Percentiles rank a stretch among this genome's conserved stretches.
These are phyloP conservation scores for Wickerhamiella vanderwaltii DNA, from an alignment of 805 yeast genomes.

Conservation along the genomic window DNA sequence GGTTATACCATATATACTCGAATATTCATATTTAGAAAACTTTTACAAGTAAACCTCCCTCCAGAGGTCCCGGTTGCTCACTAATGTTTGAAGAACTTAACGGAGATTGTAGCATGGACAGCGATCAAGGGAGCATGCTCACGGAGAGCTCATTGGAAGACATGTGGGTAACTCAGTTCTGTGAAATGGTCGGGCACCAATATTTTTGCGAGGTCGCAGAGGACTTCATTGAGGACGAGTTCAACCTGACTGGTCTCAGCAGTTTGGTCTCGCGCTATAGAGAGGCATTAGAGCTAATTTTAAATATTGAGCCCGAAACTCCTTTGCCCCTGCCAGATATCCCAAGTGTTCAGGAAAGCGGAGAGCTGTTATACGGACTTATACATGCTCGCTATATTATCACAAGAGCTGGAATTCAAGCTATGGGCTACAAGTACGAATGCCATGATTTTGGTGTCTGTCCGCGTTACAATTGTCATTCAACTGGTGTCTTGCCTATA, in stretches of 20 bases:
- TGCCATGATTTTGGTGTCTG: constrained; percentile 82
- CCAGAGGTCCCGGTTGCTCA: constrained; percentile 1
- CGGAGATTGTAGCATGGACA: constrained; percentile 1
- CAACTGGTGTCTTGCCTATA: constrained; percentile 80
- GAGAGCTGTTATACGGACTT: constrained; percentile 83
- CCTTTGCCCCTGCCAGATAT: constrained; percentile 52
- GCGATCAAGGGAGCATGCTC: background rate
- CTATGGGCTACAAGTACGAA: constrained; percentile 83
- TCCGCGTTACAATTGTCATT: constrained; percentile 80
- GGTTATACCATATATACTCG: too few species aligned
- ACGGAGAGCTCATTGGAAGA: constrained; percentile 14
- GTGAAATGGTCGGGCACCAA: constrained; percentile 71
- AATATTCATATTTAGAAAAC: too few species aligned
- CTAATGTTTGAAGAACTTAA: background rate
- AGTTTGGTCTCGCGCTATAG: constrained; percentile 80
- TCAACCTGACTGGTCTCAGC: constrained; percentile 81
- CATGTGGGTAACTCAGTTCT: constrained; percentile 67
- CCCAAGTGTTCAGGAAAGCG: constrained; percentile 74
- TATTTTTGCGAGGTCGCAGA: constrained; percentile 85
- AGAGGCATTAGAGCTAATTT: constrained; percentile 80
- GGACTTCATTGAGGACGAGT: constrained; percentile 92
- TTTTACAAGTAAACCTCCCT: too few species aligned
- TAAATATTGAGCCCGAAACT: constrained; percentile 59
- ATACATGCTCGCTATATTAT: constrained; percentile 87
- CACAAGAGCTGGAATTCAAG: constrained; percentile 77